These are phyloP conservation scores for Linnemannia hyalina DNA, from an alignment of 192 early-diverging fungal species.

Conservation along the genomic window DNA sequence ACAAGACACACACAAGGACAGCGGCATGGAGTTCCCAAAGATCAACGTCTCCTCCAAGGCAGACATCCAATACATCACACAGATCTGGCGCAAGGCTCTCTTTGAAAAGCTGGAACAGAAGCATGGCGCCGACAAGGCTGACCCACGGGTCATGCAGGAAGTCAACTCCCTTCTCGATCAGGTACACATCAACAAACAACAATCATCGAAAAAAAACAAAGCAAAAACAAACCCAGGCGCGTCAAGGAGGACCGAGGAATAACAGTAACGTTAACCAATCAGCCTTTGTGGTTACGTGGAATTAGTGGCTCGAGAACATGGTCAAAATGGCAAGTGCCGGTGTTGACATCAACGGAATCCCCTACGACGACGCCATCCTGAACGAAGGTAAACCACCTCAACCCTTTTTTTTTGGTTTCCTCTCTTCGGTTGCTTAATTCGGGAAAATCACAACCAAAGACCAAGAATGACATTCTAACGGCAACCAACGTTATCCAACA, in stretches of 20 bases:
- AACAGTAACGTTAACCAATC: neutral
- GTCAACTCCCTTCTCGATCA: constrained; percentile 32
- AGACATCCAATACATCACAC: constrained; percentile 44
- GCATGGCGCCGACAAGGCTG: neutral
- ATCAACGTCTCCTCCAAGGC: constrained; percentile 51
- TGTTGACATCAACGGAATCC: constrained; percentile 55
- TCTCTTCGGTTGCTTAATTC: neutral
- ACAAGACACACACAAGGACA: neutral
- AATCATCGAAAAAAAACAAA: neutral
- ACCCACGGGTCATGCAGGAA: constrained; percentile 16
- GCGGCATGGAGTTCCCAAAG: constrained; percentile 46
- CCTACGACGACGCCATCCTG: constrained; percentile 51
- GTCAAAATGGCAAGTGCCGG: constrained; percentile 47
- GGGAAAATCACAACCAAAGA: no score
- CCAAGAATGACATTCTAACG: no score
- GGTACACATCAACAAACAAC: neutral
- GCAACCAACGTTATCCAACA: neutral
- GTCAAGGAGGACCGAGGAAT: neutral
- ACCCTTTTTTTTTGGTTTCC: neutral
- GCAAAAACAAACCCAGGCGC: neutral
- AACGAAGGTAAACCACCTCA: constrained; percentile 37
- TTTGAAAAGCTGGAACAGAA: constrained; percentile 16
- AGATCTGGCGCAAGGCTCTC: constrained; percentile 30
- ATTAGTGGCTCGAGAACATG: constrained; percentile 58
- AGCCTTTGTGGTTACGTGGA: no score